Base-by-base conservation (phyloP, 2,329 filamentous ascomycete genomes). In the Sordariomycetes sp. region DNA sequence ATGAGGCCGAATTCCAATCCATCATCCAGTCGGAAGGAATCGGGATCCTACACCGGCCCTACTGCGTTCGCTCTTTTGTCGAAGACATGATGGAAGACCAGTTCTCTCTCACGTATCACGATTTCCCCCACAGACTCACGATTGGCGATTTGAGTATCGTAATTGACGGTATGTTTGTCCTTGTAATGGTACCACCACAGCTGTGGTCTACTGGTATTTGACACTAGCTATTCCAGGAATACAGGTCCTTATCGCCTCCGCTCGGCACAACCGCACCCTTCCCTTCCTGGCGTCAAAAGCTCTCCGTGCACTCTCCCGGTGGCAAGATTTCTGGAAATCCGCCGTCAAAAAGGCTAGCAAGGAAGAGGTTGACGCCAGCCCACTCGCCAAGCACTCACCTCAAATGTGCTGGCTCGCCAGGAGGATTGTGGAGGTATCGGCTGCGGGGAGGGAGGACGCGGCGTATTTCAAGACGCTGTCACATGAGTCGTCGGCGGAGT, bases 311-410 rank as follows among this genome's bases (percentile, higher is more conserved):
- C 35, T 62, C 4, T 55, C 59, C 1, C 59, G 63, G 8, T 65
- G 64, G 63, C 62, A 63, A 45, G 32, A 53, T 25, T 60, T 65
- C 28, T 65, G 63, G 62, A 60, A 57, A 1, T 50, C 53, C 10
- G 39, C 57, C 1, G 54, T 52, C 3, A 10, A 34, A 22, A 35
- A 45, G 1, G 35, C 60, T 13, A 58, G 55, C 13, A 48, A 55
- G 1, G 50, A 34, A 1, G n/a, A 25, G 1, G 52, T 60, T 1
- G 53, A 58, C n/a, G 55, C 52, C 24, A 45, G 45, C 6, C 57
- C 57, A 2, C 53, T 61, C 32, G 55, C 58, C 12, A 42, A 54
- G 32, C 56, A 62, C 45, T 59, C 58, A n/a, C 53, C 34, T n/a
- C 59, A 63, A 39, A 53, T 61, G 3, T 61, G 58, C 51, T 59